phyloP scores from a whole-genome alignment of 257 asterid genomes.

The Nicotiana sylvestris region DNA sequence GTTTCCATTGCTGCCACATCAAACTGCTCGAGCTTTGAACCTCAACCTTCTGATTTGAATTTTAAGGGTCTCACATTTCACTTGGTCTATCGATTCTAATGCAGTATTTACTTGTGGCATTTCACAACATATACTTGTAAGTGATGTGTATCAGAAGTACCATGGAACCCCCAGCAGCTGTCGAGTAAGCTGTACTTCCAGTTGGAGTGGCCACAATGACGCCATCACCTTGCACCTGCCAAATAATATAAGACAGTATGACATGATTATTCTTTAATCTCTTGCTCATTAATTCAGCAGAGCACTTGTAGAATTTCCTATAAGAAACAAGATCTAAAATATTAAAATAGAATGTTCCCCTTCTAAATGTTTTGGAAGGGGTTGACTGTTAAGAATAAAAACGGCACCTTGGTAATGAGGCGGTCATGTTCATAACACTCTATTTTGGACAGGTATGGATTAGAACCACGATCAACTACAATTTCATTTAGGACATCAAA shows the following conservation, averaged over 20 bases:
- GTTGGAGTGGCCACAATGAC: slow-evolving; percentile 99
- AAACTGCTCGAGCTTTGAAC: neutral
- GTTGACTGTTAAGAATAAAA: neutral
- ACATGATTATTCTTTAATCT: neutral
- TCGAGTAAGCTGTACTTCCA: slow-evolving; percentile 98
- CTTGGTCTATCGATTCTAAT: slow-evolving; percentile 8
- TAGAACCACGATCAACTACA: slow-evolving; percentile 98
- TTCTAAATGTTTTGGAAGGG: slow-evolving; percentile 1
- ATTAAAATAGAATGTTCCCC: neutral
- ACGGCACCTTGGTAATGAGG: slow-evolving; percentile 88
- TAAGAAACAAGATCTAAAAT: neutral
- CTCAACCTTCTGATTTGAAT: neutral
- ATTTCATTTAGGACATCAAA: slow-evolving; percentile 91
- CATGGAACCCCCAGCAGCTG: slow-evolving; percentile 99
- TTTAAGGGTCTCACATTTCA: neutral
- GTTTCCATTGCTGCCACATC: neutral
- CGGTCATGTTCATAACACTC: slow-evolving; percentile 97
- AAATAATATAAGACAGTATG: slow-evolving; percentile 1
- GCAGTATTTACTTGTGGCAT: neutral
- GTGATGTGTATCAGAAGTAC: slow-evolving; percentile 24
- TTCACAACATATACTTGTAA: slow-evolving; percentile 7
- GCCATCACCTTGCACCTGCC: slow-evolving; percentile 98
- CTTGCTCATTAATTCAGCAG: slow-evolving; percentile 8
- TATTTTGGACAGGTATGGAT: slow-evolving; percentile 94
- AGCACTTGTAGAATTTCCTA: neutral